Evolutionary conservation across 139 green algal genomes (phyloP), one percentile per base, ranked within the genome.

Genomic region (Tetraselmis striata): DNA sequence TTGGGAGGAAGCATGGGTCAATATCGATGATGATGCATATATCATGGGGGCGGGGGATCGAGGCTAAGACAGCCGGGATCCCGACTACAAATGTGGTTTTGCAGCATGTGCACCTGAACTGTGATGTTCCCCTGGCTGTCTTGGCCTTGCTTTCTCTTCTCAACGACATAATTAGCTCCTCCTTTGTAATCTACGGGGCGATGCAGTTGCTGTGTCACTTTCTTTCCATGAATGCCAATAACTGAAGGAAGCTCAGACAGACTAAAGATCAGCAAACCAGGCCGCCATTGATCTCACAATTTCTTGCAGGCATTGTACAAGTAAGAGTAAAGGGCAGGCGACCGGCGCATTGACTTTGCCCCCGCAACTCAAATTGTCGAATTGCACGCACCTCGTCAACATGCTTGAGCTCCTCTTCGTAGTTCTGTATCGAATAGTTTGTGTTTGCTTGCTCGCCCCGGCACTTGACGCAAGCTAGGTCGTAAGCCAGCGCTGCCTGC

Each of bases 381-480:
- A n/a, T n/a, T n/a, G n/a, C n/a, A n/a, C n/a, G n/a, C n/a, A 79
- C 76, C 29, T 79, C 76, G 18, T 79, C 29, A n/a, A 58, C 29
- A 29, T 83, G 58, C 31, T 80, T 30, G 58, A 28, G 32, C 59
- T 83, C 32, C 26, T 80, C 79, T 22, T 83, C 29, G 59, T 83
- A 75, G 79, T 32, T 83, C 18, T 83, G 30, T 2, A 83, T 31
- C 29, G 76, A 5, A 22, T 45, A 79, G 29, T 79, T 79, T 79
- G 76, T 79, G 76, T 45, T 31, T 45, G 76, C 76, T 22, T 11
- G 18, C 18, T 31, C 29, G 2, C 79, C 79, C 2, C 79, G 2
- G 79, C 32, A 83, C 79, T 83, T 83, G 24, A 83, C 80, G 5
- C 30, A 32, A 80, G 79, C 79, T 2, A 83, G 29, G 59, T 83